phyloP scores from a whole-genome alignment of 495 filamentous ascomycete species.

The Staphylotrichum longicolle region DNA sequence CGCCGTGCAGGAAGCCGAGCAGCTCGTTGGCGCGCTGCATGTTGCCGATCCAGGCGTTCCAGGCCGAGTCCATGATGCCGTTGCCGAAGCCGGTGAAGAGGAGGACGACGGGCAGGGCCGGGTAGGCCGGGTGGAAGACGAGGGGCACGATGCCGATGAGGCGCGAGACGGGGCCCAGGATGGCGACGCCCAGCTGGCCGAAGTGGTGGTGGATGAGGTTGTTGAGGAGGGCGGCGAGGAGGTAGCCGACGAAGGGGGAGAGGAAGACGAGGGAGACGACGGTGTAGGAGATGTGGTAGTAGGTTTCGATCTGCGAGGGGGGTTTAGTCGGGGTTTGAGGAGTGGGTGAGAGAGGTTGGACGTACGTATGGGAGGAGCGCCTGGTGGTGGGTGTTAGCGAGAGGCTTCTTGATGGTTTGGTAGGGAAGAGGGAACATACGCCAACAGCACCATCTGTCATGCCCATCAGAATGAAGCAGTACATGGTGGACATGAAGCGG shows the following conservation, averaged over 20 bases:
- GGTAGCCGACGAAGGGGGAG: constrained; percentile 75
- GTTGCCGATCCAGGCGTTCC: constrained; percentile 81
- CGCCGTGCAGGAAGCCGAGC: constrained; percentile 68
- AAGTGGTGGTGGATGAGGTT: constrained; percentile 54
- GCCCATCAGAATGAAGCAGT: constrained; percentile 74
- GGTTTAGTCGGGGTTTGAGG: neutral
- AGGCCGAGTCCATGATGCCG: constrained; percentile 67
- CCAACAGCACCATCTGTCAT: constrained; percentile 80
- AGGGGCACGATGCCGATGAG: constrained; percentile 67
- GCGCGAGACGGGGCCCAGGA: constrained; percentile 63
- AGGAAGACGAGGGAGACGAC: constrained; percentile 80
- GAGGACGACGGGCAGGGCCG: constrained; percentile 69
- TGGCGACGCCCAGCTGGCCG: constrained; percentile 73
- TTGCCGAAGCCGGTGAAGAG: constrained; percentile 70
- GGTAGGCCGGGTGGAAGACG: constrained; percentile 70
- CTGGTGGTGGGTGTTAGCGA: neutral
- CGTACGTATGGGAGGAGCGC: constrained; percentile 21
- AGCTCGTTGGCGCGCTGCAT: constrained; percentile 67
- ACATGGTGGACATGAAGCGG: constrained; percentile 65
- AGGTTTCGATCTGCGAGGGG: constrained; percentile 50
- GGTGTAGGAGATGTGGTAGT: constrained; percentile 73
- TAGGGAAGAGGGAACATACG: constrained; percentile 45
- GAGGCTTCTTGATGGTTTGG: neutral
- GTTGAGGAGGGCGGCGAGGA: constrained; percentile 71
- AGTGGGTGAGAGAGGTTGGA: neutral